phyloP scores from a whole-genome alignment of 2,329 filamentous ascomycete genomes.

The Nakataea oryzae region DNA sequence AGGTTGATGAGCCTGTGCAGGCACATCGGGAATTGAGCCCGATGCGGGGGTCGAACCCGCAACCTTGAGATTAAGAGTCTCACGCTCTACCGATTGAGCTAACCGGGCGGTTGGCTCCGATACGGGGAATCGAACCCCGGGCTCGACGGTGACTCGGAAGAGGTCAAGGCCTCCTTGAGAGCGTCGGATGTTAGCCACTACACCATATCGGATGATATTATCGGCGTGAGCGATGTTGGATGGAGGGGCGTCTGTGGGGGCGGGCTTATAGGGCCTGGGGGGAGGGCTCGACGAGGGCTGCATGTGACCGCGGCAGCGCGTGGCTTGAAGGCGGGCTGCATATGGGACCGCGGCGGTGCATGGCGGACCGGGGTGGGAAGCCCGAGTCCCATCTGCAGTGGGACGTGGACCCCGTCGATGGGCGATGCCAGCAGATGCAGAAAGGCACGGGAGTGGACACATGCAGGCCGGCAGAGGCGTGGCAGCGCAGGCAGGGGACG shows the following conservation, averaged over 20 bases:
- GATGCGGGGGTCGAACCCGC: conserved; percentile 34
- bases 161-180: not conserved
- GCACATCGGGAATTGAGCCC: conserved; percentile 27
- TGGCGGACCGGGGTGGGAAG: no score
- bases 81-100: conserved; percentile 66
- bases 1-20: not conserved
- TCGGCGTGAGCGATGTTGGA: not conserved
- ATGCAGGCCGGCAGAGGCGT: no score
- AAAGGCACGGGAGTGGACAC: no score
- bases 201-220: not conserved
- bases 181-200: not conserved
- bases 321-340: no score
- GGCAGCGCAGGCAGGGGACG: no score
- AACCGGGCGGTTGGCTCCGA: conserved; percentile 32
- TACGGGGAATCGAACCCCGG: conserved; percentile 6
- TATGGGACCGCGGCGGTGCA: no score
- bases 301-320: not conserved
- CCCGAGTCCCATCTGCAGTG: no score
- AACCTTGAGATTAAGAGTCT: conserved; percentile 48
- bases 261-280: not conserved
- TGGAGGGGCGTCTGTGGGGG: not conserved
- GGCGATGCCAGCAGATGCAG: no score
- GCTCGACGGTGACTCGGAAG: not conserved
- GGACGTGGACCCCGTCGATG: no score
- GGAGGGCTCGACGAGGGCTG: not conserved